Base-by-base conservation (phyloP, 1,284 basidiomycete genomes). In the Hemileia vastatrix region DNA sequence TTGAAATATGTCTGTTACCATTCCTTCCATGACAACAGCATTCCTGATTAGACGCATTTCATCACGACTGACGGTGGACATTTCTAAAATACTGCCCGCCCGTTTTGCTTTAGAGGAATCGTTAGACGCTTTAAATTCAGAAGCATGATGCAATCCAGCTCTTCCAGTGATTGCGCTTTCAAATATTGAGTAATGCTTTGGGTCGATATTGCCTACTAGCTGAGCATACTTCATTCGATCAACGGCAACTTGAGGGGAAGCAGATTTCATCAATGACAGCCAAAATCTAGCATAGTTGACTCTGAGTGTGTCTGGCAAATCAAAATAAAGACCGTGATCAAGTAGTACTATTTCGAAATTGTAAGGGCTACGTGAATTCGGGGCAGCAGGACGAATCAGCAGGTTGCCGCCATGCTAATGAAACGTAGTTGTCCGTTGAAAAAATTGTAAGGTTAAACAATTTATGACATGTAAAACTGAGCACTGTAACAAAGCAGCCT, bases 261-360 rank as follows among this genome's bases (percentile, higher is more conserved):
- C 83, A 19, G 82, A 81, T 1, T 84, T 82, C 63, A 95, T 88
- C 5, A 96, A 80, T 4, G 90, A 84, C 19, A 96, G 77, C 92
- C 91, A 95, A 59, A 95, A 78, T 19, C 73, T 70, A 1, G 81
- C 80, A 67, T 82, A 82, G 67, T 81, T 80, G 54, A 88, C 81
- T 24, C 92, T 83, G 2, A 95, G 78, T 24, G 84, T 80, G 24
- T 83, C 78, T 57, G 89, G 85, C 2, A 96, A 79, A 73, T 94
- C 91, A 70, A 96, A 95, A 76, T 95, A 96, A 18, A 90, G 78
- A 72, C 80, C 92, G 67, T 95, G 92, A 71, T 96, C 92, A 59
- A 96, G 79, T 1, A 95, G 80, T 19, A 90, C 90, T 54, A 95
- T 86, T 73, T 97, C 93, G 72, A 96, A 96, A 76, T 94, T 94